Evolutionary conservation across 2,329 filamentous ascomycete species (phyloP).

Genomic region (Aspergillus terreus): DNA sequence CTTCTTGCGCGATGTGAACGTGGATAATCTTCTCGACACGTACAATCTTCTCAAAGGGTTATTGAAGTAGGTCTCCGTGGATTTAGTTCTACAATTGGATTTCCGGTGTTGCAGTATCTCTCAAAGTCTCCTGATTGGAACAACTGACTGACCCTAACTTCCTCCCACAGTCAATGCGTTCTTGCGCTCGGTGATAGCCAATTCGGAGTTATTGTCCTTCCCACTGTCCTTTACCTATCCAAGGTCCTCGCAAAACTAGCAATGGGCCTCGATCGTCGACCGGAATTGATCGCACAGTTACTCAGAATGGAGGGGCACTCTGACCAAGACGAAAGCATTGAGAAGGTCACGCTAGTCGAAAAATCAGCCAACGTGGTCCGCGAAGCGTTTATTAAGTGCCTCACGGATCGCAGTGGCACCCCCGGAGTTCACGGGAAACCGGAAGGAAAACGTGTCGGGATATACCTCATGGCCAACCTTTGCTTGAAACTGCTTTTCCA

Average conservation of each 20-base stretch:
- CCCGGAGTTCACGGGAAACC: conserved; percentile 60
- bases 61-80: conserved; percentile 58
- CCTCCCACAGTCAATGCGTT: conserved; percentile 64
- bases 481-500: conserved; percentile 85
- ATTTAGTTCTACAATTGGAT: background rate
- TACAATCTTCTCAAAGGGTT: conserved; percentile 71
- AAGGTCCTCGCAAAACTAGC: conserved; percentile 77
- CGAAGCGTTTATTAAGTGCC: conserved; percentile 83
- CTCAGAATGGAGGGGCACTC: conserved; percentile 36
- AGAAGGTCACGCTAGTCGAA: conserved; percentile 76
- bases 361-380: conserved; percentile 84
- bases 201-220: conserved; percentile 76
- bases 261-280: conserved; percentile 75
- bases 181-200: conserved; percentile 76
- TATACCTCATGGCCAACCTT: conserved; percentile 89
- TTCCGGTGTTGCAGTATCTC: background rate
- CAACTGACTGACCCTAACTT: conserved; percentile 3
- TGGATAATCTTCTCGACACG: conserved; percentile 68
- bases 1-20: conserved; percentile 77
- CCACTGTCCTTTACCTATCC: conserved; percentile 78
- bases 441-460: conserved; percentile 79
- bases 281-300: conserved; percentile 70
- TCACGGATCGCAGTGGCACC: conserved; percentile 72
- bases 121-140: background rate
- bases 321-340: conserved; percentile 59